Base-by-base conservation (phyloP, 768 basidiomycete species). In the Hysterangium stoloniferum region DNA sequence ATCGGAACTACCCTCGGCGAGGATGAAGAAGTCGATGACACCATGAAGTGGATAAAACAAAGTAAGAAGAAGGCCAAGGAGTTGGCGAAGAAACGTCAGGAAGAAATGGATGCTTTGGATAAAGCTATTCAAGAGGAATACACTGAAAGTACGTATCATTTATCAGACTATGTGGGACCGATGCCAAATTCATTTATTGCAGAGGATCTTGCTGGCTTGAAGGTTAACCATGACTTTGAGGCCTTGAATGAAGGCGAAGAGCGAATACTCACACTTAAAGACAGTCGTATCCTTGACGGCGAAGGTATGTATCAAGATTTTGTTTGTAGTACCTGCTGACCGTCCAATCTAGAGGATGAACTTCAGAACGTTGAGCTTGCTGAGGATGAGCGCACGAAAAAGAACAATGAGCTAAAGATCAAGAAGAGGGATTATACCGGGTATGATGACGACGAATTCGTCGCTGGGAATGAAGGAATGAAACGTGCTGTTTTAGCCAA, bases 361-460 rank as follows among this genome's bases (percentile, higher is more conserved):
- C 76, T 99, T 12, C 88, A 96, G 69, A 97, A 99, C 58, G 74
- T 96, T 48, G 91, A 96, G 60, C 79, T 98, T 77, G 92, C 90
- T 0, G 94, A 96, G 62, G 81, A 78, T 45, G 92, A 94, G 57
- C 79, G 78, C 19, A 78, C 76, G 13, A 79, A 87, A 61, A 84
- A 90, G 67, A 82, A 84, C 31, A 71, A 80, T 44, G 88, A 93
- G 37, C 68, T 87, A 43, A 95, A 96, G 68, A 90, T 85, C 38
- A 92, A 95, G 71, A 82, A 77, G 52, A 80, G 78, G 22, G 86
- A 88, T 61, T 98, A 97, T 62, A 93, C 90, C 0, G 94, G 94
- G 13, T 95, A 89, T 63, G 94, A 99, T 59, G 95, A 98, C 59
- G 93, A 95, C 4, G 96, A 98, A 61, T 97, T 98, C 57, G 71